These are phyloP conservation scores for Aspergillus unguis DNA, from an alignment of 2,329 filamentous ascomycete genomes.

Conservation along the genomic window DNA sequence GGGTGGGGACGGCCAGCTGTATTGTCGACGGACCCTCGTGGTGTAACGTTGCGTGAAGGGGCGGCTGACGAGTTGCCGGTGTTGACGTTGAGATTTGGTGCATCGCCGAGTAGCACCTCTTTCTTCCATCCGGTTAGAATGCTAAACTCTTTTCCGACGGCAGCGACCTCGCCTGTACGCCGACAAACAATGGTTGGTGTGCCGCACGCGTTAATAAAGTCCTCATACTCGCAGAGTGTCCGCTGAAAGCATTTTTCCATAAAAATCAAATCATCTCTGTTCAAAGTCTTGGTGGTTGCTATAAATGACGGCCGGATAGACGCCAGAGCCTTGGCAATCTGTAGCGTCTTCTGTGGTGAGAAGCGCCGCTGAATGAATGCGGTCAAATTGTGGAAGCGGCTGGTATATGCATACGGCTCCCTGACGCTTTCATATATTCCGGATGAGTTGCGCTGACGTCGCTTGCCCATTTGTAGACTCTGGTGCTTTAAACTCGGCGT, in stretches of 20 bases:
- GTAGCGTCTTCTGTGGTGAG: slow-evolving; percentile 69
- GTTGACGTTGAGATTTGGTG: slow-evolving; percentile 84
- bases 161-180: slow-evolving; percentile 89
- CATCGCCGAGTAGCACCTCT: slow-evolving; percentile 80
- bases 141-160: slow-evolving; percentile 95
- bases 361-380: slow-evolving; percentile 76
- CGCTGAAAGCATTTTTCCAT: slow-evolving; percentile 98
- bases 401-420: slow-evolving; percentile 86
- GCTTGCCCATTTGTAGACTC: slow-evolving; percentile 34
- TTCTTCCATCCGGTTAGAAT: slow-evolving; percentile 92
- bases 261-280: slow-evolving; percentile 84
- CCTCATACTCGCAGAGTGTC: slow-evolving; percentile 87
- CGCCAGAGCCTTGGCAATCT: slow-evolving; percentile 81
- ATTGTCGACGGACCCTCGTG: slow-evolving; percentile 40
- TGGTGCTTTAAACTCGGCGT: slow-evolving; percentile 45
- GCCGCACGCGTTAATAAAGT: slow-evolving; percentile 82
- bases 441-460: slow-evolving; percentile 67
- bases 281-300: slow-evolving; percentile 83
- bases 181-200: slow-evolving; percentile 90
- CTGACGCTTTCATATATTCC: slow-evolving; percentile 85
- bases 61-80: slow-evolving; percentile 54
- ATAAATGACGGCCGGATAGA: slow-evolving; percentile 93
- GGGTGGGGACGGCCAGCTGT: slow-evolving; percentile 60
- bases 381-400: slow-evolving; percentile 84
- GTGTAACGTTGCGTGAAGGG: slow-evolving; percentile 49